Base-by-base conservation (phyloP, 2,329 filamentous ascomycete genomes). In the Helicocarpus griseus region DNA sequence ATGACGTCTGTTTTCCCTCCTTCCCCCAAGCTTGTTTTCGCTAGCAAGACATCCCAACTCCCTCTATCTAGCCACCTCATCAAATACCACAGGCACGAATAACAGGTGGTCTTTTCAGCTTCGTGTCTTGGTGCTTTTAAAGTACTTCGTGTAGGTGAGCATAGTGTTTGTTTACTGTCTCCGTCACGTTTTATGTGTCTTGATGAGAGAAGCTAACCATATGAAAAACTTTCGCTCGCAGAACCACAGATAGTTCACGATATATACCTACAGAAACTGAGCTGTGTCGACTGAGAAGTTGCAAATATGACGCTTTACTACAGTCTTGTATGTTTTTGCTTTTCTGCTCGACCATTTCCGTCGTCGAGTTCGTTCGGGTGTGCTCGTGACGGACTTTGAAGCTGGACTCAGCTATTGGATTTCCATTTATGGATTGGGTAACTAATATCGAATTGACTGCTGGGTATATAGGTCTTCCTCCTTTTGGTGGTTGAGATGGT, bases 271-370 rank as follows among this genome's bases (percentile, higher is more conserved):
- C 31, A 13, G 35, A 49, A 47, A 13, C 45, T 28, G 29, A 24
- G 13, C 36, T 17, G 6, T 17, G 8, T 26, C 6, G 5, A 19
- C 29, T 24, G 24, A 35, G 14, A 21, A 48, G 41, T 57, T 63
- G 68, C 66, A 71, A 79, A 62, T 59, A 85, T 85, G 81, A 85
- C 81, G 65, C 80, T 85, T 65, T 85, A 85, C 72, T 84, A 83
- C 75, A 82, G 77, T 63, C 73, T 83, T 54, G 80, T 82, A 76
- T 66, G 79, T 74, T 21, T 49, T 52, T 19, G 4, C 26, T 54
- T 28, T 26, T 6, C 28, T 29, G 47, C 55, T 56, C 54, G 54
- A 3, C 17, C 11, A 22, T 36, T 45, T 9, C 8, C 52, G 48
- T 47, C 28, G 40, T 44, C 40, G 40, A 13, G 14, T 28, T 29